Percentiles rank a stretch among this genome's conserved stretches.
Evolutionary conservation across 2,329 filamentous ascomycete species (phyloP).

Genomic region (Fusarium buharicum): DNA sequence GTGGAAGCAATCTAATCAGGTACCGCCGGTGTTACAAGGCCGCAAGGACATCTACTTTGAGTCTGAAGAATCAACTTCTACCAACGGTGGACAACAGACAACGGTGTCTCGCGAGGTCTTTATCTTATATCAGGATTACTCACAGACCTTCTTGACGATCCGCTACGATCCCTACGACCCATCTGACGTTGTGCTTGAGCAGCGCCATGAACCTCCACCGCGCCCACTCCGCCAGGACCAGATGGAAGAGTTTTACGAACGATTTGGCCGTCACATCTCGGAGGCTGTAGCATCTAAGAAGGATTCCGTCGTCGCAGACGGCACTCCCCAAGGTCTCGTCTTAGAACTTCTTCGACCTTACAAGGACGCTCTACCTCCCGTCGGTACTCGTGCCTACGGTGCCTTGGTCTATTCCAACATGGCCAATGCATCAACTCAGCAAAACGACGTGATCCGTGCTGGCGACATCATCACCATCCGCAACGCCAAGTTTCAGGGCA

Average conservation of each 20-base stretch:
- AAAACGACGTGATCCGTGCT: conserved; percentile 90
- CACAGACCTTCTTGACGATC: conserved; percentile 87
- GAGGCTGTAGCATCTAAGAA: conserved; percentile 77
- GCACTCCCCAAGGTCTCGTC: conserved; percentile 81
- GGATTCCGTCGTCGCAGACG: conserved; percentile 84
- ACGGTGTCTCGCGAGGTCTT: conserved; percentile 82
- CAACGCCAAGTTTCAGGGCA: conserved; percentile 94
- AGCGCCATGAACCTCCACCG: conserved; percentile 87
- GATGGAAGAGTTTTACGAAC: conserved; percentile 84
- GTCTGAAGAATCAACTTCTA: conserved; percentile 78
- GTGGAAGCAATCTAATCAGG: conserved; percentile 85
- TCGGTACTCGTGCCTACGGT: conserved; percentile 90
- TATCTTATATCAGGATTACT: conserved; percentile 95
- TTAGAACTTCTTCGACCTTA: conserved; percentile 80
- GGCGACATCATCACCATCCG: conserved; percentile 94
- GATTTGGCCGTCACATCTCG: conserved; percentile 81
- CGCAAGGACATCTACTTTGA: conserved; percentile 87
- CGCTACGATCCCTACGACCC: conserved; percentile 81
- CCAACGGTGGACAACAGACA: conserved; percentile 75
- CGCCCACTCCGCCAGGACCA: conserved; percentile 88
- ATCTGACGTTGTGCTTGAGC: conserved; percentile 78
- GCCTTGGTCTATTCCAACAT: conserved; percentile 94
- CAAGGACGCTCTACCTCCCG: conserved; percentile 78
- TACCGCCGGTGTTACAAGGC: conserved; percentile 83
- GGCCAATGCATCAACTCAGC: conserved; percentile 89